Base-by-base conservation (phyloP, 306 rosid species). In the Psophocarpus tetragonolobus region DNA sequence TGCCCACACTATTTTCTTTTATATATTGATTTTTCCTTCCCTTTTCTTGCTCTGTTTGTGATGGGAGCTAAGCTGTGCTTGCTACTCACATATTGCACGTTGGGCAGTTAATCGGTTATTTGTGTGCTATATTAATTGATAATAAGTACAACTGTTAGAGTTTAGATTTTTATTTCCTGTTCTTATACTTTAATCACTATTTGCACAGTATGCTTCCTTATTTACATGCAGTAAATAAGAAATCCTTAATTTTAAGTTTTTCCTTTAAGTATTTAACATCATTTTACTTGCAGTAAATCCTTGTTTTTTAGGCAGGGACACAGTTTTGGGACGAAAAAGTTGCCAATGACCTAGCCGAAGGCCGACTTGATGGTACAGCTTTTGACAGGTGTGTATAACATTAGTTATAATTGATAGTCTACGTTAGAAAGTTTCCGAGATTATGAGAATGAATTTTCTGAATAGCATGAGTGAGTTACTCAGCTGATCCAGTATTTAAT, bases 241-340 rank as follows among this genome's bases (percentile, higher is more conserved):
- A 60, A 60, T 60, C 67, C 64, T 50, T 39, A 2, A 23, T 62
- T 60, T 60, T 27, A 27, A 50, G 13, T 81, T 68, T 57, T 74
- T 57, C 66, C 26, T 23, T 74, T 70, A 54, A 57, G 14, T 8
- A 62, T 77, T 58, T 60, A 27, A 68, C 68, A 67, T 68, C 51
- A 33, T 41, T 82, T 27, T 57, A 24, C 56, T 57, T 42, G 71
- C 68, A 84, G 64, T 77, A 70, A 75, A 68, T 60, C 29, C 38
- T 47, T 87, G 3, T 27, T 82, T 85, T 81, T 39, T 62, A 92
- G 98, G 98, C 98, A 50, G 98, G 98, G 84, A 95, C 97, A 73
- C 97, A 92, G 68, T 95, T 95, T 91, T 95, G 98, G 98, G 97
- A 95, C 50, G 97, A 92, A 85, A 91, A 92, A 87, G 85, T 95